Conservation (phyloP, 805 yeast genomes). For the Lipomyces sp. region DNA sequence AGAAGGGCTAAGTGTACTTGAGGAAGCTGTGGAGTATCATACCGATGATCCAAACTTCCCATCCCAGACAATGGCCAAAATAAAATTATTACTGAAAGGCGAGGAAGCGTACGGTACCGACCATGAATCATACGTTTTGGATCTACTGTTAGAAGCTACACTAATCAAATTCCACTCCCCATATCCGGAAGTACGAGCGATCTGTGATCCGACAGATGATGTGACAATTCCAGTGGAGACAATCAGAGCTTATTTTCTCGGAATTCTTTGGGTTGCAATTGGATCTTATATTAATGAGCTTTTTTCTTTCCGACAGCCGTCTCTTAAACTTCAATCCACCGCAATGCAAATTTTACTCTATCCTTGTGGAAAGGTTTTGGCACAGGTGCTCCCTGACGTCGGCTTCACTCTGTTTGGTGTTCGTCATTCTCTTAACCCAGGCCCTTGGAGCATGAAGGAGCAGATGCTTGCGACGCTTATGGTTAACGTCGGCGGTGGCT, state of each 20-base stretch:
- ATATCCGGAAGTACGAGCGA: slow-evolving; percentile 72
- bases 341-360: slow-evolving; percentile 68
- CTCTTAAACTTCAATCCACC: slow-evolving; percentile 60
- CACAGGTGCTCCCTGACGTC: slow-evolving; percentile 18
- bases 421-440: slow-evolving; percentile 56
- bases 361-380: slow-evolving; percentile 56
- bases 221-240: slow-evolving; percentile 54
- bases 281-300: slow-evolving; percentile 64
- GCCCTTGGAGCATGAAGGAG: slow-evolving; percentile 64
- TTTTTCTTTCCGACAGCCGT: slow-evolving; percentile 63
- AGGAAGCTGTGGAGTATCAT: not conserved
- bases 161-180: too few relatives aligned
- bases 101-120: too few relatives aligned
- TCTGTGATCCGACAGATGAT: slow-evolving; percentile 61
- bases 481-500: slow-evolving; percentile 22
- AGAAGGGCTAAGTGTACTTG: slow-evolving; percentile 42
- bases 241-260: slow-evolving; percentile 57
- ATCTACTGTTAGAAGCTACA: too few relatives aligned
- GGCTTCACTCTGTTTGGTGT: slow-evolving; percentile 42
- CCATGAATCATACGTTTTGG: too few relatives aligned
- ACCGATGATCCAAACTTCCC: slow-evolving; percentile 14
- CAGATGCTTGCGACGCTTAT: slow-evolving; percentile 62
- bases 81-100: too few relatives aligned
- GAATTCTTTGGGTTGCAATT: slow-evolving; percentile 57
- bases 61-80: too few relatives aligned